These are phyloP conservation scores for Narthecium ossifragum DNA, from an alignment of 106 monocot genomes.

Conservation along the genomic window DNA sequence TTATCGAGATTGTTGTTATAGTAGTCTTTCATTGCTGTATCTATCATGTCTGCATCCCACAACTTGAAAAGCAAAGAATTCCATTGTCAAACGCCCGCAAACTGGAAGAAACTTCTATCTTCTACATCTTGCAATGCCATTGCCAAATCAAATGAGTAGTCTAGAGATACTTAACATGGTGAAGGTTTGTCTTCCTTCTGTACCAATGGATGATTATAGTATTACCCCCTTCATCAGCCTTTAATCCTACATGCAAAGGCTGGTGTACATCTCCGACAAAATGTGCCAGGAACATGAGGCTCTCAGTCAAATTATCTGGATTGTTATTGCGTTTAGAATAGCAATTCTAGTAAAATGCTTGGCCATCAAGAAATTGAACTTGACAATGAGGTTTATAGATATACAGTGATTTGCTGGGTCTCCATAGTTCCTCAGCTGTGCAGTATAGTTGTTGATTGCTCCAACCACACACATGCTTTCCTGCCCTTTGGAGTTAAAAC, in stretches of 20 bases:
- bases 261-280: slow-evolving; percentile 77
- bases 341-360: too few species aligned
- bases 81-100: too few species aligned
- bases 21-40: slow-evolving; percentile 53
- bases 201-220: slow-evolving; percentile 78
- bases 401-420: slow-evolving; percentile 42
- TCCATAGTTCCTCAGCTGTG: slow-evolving; percentile 42
- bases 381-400: neutral
- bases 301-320: slow-evolving; percentile 68
- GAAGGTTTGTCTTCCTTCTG: slow-evolving; percentile 62
- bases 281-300: slow-evolving; percentile 81
- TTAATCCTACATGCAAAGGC: slow-evolving; percentile 59
- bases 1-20: slow-evolving; percentile 26
- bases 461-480: slow-evolving; percentile 62
- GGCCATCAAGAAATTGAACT: too few species aligned
- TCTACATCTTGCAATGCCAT: too few species aligned
- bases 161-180: too few species aligned
- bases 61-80: too few species aligned
- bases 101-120: too few species aligned
- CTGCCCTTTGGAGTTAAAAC: slow-evolving; percentile 39
- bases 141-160: too few species aligned
- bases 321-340: neutral
- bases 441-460: slow-evolving; percentile 83
- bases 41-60: slow-evolving; percentile 59
- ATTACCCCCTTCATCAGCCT: slow-evolving; percentile 72